Base-by-base conservation (phyloP, 75 land plant genomes). In the Pinus taeda region DNA sequence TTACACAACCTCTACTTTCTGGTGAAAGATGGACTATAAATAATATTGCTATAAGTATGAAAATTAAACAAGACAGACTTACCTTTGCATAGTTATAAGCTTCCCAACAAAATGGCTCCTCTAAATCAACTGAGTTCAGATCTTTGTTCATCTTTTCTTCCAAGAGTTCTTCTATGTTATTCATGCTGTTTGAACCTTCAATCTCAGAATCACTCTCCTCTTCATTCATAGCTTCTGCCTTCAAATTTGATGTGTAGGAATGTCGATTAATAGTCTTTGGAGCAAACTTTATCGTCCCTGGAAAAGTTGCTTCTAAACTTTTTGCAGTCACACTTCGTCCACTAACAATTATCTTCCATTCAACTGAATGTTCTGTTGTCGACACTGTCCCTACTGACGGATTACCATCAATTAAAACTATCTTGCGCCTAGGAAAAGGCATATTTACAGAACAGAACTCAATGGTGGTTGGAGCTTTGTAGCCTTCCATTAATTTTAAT, bases 71-170 rank as follows among this genome's bases (percentile, higher is more conserved):
- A 45, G 55, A 9, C 55, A 18, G 26, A 55, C 80, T 70, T 87
- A 93, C 98, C 76, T 90, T 97, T 1, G 99, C 99, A 77, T 92
- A 97, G 77, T 92, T 86, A 79, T 97, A 95, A 49, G 99, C 98
- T 74, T 95, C 93, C 99, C 99, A 95, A 80, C 93, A 91, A 76
- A 97, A 87, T 45, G 99, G 98, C 78, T 97, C 98, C 77, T 95
- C 98, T 76, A 93, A 77, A 33, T 95, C 95, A 57, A 87, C 95
- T 63, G 98, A 73, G 72, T 80, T 83, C 58, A 89, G 83, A 61
- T 83, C 95, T 82, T 90, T 89, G 73, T 78, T 90, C 95, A 88
- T 90, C 83, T 82, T 88, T 76, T 85, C 88, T 83, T 82, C 79
- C 53, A 93, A 78, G 24, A 73, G 76, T 5, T 91, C 98, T 78